Evolutionary conservation across 495 filamentous ascomycete genomes (phyloP).

Genomic region (Hypoxylon fragiforme): DNA sequence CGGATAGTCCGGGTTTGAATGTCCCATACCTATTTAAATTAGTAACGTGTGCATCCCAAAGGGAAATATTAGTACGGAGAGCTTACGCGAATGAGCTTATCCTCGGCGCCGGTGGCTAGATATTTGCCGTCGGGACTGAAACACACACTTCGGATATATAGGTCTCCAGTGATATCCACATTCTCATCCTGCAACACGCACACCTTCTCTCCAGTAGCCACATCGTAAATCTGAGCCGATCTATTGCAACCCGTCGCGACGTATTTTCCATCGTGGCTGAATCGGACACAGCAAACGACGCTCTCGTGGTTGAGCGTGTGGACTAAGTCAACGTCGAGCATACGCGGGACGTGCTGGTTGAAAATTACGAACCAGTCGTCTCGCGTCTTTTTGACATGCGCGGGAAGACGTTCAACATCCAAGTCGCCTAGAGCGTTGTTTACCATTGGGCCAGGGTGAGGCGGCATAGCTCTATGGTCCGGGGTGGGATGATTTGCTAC

Average conservation of each 20-base stretch:
- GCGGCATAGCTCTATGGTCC: slow-evolving; percentile 45
- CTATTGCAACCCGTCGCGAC: slow-evolving; percentile 88
- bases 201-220: slow-evolving; percentile 74
- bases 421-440: slow-evolving; percentile 84
- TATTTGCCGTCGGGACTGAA: slow-evolving; percentile 91
- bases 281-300: slow-evolving; percentile 88
- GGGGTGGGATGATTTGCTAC: slow-evolving; percentile 78
- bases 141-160: slow-evolving; percentile 90
- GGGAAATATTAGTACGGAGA: background rate
- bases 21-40: slow-evolving; percentile 75
- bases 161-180: slow-evolving; percentile 79
- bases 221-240: slow-evolving; percentile 89
- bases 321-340: slow-evolving; percentile 85
- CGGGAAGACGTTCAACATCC: slow-evolving; percentile 80
- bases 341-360: slow-evolving; percentile 80
- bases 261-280: slow-evolving; percentile 86
- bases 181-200: slow-evolving; percentile 80
- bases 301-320: slow-evolving; percentile 85
- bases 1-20: slow-evolving; percentile 74
- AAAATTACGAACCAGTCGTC: slow-evolving; percentile 88
- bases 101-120: slow-evolving; percentile 85
- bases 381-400: slow-evolving; percentile 80
- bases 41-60: slow-evolving; percentile 1
- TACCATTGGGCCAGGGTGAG: slow-evolving; percentile 55
- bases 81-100: slow-evolving; percentile 87